Base-by-base conservation (phyloP, 2,329 filamentous ascomycete genomes). In the Aspergillus uvarum region DNA sequence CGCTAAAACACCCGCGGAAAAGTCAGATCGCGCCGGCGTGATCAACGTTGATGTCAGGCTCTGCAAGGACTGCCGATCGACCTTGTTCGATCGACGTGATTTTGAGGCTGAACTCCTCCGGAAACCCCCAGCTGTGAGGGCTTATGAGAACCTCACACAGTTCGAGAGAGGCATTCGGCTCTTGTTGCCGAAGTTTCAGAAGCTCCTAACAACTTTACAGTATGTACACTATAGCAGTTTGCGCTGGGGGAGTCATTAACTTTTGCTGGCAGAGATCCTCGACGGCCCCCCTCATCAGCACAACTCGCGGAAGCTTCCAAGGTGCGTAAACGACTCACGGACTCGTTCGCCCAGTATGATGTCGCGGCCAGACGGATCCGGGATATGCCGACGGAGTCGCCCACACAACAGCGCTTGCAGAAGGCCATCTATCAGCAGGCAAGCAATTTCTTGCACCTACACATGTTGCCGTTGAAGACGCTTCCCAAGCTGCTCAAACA, bases 331-430 rank as follows among this genome's bases (percentile, higher is more conserved):
- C 85, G 92, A 22, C 82, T 97, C 1, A 93, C 92, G 60, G 93
- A 96, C 68, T 90, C 91, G 8, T 96, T 97, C 70, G 85, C 87
- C 11, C 93, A 96, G 69, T 96, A 96, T 73, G 91, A 96, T 67
- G 80, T 86, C 3, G 91, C 92, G 0, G 92, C 92, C 3, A 87
- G 89, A 64, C 85, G 92, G 3, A 86, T 97, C 59, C 87, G 92
- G 31, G 91, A 96, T 69, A 79, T 96, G 51, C 88, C 87, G 16
- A 90, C 90, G 0, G 79, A 87, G 4, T 93, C 86, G 52, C 82
- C 86, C 0, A 87, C 90, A 0, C 92, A 96, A 71, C 78, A 86
- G 59, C 84, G 85, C 50, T 80, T 97, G 4, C 93, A 96, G 69
- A 89, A 88, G 69, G 88, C 91, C 3, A 87, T 97, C 12, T 92